Base-by-base conservation (phyloP, 192 early-diverging fungal species). In the Coemansia sp. region DNA sequence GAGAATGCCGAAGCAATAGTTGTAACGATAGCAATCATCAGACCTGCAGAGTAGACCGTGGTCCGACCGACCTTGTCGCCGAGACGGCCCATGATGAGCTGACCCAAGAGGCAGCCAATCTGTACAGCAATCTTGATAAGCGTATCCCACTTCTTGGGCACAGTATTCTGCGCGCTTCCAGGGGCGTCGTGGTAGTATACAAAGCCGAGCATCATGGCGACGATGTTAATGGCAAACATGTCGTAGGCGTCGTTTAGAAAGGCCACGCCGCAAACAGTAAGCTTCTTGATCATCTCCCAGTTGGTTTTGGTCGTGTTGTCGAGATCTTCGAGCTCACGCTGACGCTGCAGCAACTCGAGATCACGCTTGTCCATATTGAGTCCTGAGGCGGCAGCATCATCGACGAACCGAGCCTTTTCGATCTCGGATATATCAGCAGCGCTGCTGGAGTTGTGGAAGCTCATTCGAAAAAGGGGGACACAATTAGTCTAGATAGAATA, bases 171-270 rank as follows among this genome's bases (percentile, higher is more conserved):
- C 2, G 70, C 79, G 16, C 58, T 53, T 22, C 83, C 83, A 3
- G 47, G 8, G 15, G 82, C 73, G 24, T 83, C 69, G 53, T 70
- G 52, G 49, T 82, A 92, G 79, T 92, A 93, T 18, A 90, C 86
- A 70, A 87, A 90, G 5, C 89, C 89, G 33, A 96, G 80, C 89
- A 98, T 98, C 64, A 93, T 90, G n/a, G 94, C 87, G 18, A 92
- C 92, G 66, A 96, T 86, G 74, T 92, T 92, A 76, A 98, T 98
- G 65, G 95, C 89, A 71, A 97, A 97, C 57, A 95, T 89, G 87
- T 98, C 97, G 78, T 97, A 97, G n/a, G 95, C 90, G 84, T 98
- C 95, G 66, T 93, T 93, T 74, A 96, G 91, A 83, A 97, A 96
- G 74, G 94, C 92, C 34, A 91, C 87, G 68, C 92, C 92, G 47